phyloP scores from a whole-genome alignment of 2,329 filamentous ascomycete genomes.

The Didymella segeticola region DNA sequence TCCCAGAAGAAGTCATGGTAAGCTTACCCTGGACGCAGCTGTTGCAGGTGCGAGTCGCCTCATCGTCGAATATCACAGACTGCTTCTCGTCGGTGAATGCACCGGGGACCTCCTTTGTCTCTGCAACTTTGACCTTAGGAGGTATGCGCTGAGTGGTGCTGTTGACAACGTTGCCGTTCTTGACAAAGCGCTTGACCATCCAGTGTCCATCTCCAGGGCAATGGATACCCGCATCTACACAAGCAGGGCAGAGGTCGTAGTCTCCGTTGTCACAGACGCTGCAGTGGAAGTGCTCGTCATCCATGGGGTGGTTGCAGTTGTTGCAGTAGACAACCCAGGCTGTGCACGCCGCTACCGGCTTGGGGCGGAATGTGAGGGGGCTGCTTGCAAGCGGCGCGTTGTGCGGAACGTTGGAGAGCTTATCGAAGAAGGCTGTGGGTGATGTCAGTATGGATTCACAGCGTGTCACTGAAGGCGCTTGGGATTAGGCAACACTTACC shows the following conservation, averaged over 20 bases:
- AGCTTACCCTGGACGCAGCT: slow-evolving; percentile 67
- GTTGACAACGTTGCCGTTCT: slow-evolving; percentile 78
- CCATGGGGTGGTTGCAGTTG: slow-evolving; percentile 78
- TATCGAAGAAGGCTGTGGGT: slow-evolving; percentile 38
- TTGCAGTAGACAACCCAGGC: slow-evolving; percentile 92
- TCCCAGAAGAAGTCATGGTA: background rate
- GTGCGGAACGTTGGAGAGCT: slow-evolving; percentile 36
- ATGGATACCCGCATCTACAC: slow-evolving; percentile 75
- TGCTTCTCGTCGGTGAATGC: slow-evolving; percentile 55
- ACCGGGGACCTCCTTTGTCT: slow-evolving; percentile 52
- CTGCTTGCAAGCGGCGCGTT: slow-evolving; percentile 36
- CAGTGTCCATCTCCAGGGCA: slow-evolving; percentile 85
- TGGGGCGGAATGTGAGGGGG: slow-evolving; percentile 50
- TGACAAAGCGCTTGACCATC: slow-evolving; percentile 89
- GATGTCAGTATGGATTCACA: slow-evolving; percentile 18
- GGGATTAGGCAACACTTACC: slow-evolving; percentile 31
- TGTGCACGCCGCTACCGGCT: slow-evolving; percentile 50
- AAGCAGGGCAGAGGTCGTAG: slow-evolving; percentile 87
- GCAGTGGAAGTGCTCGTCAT: slow-evolving; percentile 90
- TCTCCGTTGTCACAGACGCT: slow-evolving; percentile 91
- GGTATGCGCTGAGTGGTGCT: slow-evolving; percentile 84
- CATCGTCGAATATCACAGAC: slow-evolving; percentile 43
- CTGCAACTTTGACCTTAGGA: slow-evolving; percentile 61
- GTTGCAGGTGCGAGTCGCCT: slow-evolving; percentile 73
- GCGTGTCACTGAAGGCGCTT: background rate